A percentile compares a stretch with the other conserved stretches of the same genome.
These are phyloP conservation scores for Calendula officinalis DNA, from an alignment of 129 eudicot species.

Conservation along the genomic window DNA sequence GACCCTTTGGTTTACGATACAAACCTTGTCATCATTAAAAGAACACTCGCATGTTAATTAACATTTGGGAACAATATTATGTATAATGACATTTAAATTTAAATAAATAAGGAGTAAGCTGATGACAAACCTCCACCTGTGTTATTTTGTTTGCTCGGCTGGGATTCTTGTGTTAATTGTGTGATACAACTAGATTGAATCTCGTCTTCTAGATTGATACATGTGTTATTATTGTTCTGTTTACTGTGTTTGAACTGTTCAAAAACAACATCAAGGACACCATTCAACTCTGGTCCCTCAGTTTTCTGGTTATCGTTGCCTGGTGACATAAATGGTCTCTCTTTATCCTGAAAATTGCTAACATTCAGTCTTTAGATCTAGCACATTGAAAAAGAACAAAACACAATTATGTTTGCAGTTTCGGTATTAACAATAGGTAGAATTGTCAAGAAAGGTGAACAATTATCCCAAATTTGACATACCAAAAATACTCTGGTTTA, in stretches of 20 bases:
- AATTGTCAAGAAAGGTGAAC: no score
- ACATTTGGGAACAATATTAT: constrained; percentile 1
- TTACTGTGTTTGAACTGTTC: constrained; percentile 45
- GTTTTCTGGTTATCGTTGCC: constrained; percentile 24
- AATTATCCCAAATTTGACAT: no score
- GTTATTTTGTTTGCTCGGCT: constrained; percentile 27
- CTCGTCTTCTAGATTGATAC: constrained; percentile 24
- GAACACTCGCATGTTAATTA: constrained; percentile 12
- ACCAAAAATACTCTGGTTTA: no score
- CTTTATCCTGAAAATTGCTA: constrained; percentile 47
- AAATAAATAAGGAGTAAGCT: background rate
- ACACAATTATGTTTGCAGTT: background rate
- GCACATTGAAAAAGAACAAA: background rate
- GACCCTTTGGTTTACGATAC: constrained; percentile 37
- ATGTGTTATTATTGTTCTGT: constrained; percentile 2
- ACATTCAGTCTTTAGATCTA: background rate
- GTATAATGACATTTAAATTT: background rate
- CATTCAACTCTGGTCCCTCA: constrained; percentile 27
- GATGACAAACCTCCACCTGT: constrained; percentile 40
- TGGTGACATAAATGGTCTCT: constrained; percentile 45
- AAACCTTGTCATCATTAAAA: constrained; percentile 31
- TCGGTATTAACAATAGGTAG: no score
- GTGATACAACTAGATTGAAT: constrained; percentile 14
- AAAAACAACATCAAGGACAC: constrained; percentile 42
- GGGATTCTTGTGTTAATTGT: constrained; percentile 26